Base-by-base conservation (phyloP, 805 yeast species). In the Yarrowia alimentaria region DNA sequence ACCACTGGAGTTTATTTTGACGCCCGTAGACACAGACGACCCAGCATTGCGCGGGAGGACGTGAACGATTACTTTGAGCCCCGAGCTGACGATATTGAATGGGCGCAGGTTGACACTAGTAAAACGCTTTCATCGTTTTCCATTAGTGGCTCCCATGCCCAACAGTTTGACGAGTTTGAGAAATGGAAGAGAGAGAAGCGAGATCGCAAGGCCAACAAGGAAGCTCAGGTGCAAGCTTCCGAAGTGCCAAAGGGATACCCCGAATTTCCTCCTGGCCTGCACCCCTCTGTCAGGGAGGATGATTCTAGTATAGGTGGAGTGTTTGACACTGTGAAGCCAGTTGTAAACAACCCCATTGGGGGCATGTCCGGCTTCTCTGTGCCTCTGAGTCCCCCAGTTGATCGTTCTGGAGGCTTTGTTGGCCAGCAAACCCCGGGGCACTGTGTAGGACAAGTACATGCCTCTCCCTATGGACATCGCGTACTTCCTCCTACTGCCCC, bases 1-100 rank as follows among this genome's bases (percentile, higher is more conserved):
- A 50, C 49, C 35, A 22, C 50, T 30, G 53, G 50, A 42, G 50
- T 32, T 50, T 50, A 42, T 19, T 16, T 18, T 29, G 51, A 38
- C 25, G 26, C 48, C 30, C 50, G 50, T 37, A 49, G 47, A 37
- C 16, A 10, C 25, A 7, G 25, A 8, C 25, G 10, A 22, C 25
- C 25, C 25, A 22, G 25, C 25, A 7, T 22, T 22, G 10, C 25
- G 25, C 25, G 25, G 25, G 25, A 22, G 7, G 25, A 22, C 10
- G 25, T 22, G 7, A 22, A 22, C 10, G 10, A 10, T 22, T 22
- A 22, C 10, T 22, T 22, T 22, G 25, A 22, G 25, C 25, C 25
- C n/a, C n/a, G 25, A 22, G 10, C 10, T 10, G 25, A 22, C 10
- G 10, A 22, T 7, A 22, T 8, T 10, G 29, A 25, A 21, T 21